Evolutionary conservation across 176 grass and related monocot genomes (phyloP).

Genomic region (Echinochloa phyllopogon): DNA sequence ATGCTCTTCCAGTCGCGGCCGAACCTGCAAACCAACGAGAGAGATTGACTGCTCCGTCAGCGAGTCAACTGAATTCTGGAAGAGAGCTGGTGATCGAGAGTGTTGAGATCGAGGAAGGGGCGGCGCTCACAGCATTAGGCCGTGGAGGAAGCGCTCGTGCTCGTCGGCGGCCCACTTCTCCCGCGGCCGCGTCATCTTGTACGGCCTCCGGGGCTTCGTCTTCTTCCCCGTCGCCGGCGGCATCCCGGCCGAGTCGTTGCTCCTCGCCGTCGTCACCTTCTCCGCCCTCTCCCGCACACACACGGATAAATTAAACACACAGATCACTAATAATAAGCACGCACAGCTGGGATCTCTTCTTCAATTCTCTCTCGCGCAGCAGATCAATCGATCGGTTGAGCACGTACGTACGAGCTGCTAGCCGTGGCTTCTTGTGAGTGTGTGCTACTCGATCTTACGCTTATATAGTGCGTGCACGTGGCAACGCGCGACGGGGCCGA

Average conservation of each 20-base stretch:
- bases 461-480: background rate
- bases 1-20: slow-evolving; percentile 87
- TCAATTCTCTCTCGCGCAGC: background rate
- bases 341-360: too few species aligned
- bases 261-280: background rate
- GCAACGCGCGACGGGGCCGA: background rate
- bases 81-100: too few species aligned
- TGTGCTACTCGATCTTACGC: background rate
- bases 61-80: background rate
- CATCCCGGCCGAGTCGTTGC: background rate
- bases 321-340: too few species aligned
- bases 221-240: background rate
- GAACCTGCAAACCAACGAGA: slow-evolving; percentile 32
- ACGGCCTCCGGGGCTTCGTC: slow-evolving; percentile 73
- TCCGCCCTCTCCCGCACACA: background rate
- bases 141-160: slow-evolving; percentile 70
- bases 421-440: background rate
- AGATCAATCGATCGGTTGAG: too few species aligned
- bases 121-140: slow-evolving; percentile 49
- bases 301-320: background rate
- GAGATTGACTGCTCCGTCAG: background rate
- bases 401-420: too few species aligned
- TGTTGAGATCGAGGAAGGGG: too few species aligned
- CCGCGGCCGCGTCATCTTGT: slow-evolving; percentile 68
- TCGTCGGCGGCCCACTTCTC: slow-evolving; percentile 74